A percentile compares a stretch with the other conserved stretches of the same genome.
Conservation (phyloP, 208 protist species). For the Trypanosoma avium region DNA sequence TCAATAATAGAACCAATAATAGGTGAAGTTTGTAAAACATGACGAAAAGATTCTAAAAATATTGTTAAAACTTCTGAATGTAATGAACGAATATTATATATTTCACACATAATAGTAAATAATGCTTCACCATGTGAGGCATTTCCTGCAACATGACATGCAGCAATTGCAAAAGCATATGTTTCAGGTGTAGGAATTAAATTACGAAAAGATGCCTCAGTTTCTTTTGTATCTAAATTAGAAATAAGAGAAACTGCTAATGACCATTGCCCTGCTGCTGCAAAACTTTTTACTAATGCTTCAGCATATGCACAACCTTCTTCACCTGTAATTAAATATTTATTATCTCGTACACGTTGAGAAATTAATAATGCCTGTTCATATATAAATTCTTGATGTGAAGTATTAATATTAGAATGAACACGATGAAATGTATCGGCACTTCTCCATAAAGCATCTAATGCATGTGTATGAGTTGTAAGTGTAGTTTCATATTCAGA, state of each 20-base stretch:
- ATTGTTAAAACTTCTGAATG: slow-evolving; percentile 71
- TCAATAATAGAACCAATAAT: slow-evolving; percentile 43
- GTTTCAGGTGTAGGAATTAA: slow-evolving; percentile 75
- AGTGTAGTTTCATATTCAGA: slow-evolving; percentile 61
- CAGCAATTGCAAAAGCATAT: slow-evolving; percentile 68
- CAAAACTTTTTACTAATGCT: slow-evolving; percentile 61
- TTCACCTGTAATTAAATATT: slow-evolving; percentile 48
- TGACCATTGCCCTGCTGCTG: slow-evolving; percentile 57
- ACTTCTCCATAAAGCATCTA: slow-evolving; percentile 84
- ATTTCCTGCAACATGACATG: slow-evolving; percentile 58
- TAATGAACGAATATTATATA: slow-evolving; percentile 53
- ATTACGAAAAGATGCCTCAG: slow-evolving; percentile 44
- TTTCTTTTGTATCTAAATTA: slow-evolving; percentile 41
- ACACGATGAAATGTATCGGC: slow-evolving; percentile 57
- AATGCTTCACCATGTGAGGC: slow-evolving; percentile 54
- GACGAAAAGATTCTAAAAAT: slow-evolving; percentile 69
- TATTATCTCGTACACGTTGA: slow-evolving; percentile 28
- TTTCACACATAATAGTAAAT: slow-evolving; percentile 30
- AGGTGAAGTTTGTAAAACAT: slow-evolving; percentile 34
- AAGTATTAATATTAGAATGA: slow-evolving; percentile 23
- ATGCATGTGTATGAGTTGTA: slow-evolving; percentile 62
- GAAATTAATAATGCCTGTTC: slow-evolving; percentile 29
- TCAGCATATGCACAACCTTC: slow-evolving; percentile 78
- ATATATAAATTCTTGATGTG: slow-evolving; percentile 38
- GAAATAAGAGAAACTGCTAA: slow-evolving; percentile 47